A percentile compares a stretch with the other conserved stretches of the same genome.
Conservation (phyloP, 1,139 yeast species). For the Suhomyces chickasaworum region DNA sequence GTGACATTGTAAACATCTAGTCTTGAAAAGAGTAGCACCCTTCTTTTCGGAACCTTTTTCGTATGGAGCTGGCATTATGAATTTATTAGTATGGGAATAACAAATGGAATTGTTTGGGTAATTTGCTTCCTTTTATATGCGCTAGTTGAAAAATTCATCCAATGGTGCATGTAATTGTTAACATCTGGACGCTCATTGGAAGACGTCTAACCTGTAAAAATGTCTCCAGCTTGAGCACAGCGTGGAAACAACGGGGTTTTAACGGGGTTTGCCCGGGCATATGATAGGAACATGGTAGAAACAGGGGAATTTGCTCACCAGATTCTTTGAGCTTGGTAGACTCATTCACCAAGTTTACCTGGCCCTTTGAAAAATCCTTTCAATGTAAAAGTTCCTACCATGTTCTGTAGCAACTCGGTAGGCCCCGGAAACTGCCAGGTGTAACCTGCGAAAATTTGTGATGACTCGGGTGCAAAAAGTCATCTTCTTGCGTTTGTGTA, state of each 20-base stretch:
- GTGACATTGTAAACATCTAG: conserved; percentile 99
- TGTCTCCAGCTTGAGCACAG: neutral
- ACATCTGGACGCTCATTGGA: conserved; percentile 15
- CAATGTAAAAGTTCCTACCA: too few relatives aligned
- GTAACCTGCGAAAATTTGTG: conserved; percentile 6
- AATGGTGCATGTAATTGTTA: conserved; percentile 15
- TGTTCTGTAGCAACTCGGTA: neutral
- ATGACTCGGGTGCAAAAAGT: conserved; percentile 3
- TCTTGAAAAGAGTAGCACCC: conserved; percentile 98
- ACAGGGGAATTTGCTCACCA: too few relatives aligned
- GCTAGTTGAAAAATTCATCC: conserved; percentile 11
- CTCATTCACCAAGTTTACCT: too few relatives aligned
- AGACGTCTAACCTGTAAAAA: conserved; percentile 13
- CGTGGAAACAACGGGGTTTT: neutral
- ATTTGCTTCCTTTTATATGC: conserved; percentile 15
- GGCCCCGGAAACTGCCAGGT: neutral
- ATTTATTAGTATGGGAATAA: conserved; percentile 2
- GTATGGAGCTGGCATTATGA: conserved; percentile 60
- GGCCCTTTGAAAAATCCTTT: too few relatives aligned
- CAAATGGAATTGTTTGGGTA: neutral
- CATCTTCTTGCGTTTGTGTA: conserved; percentile 2
- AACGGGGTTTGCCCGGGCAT: too few relatives aligned
- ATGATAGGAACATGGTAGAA: too few relatives aligned
- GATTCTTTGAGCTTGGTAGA: too few relatives aligned
- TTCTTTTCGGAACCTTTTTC: conserved; percentile 87